A percentile compares a stretch with the other conserved stretches of the same genome.
Evolutionary conservation across 108 stramenopile genomes (phyloP).

Genomic region (Cyclostephanos tholiformis): DNA sequence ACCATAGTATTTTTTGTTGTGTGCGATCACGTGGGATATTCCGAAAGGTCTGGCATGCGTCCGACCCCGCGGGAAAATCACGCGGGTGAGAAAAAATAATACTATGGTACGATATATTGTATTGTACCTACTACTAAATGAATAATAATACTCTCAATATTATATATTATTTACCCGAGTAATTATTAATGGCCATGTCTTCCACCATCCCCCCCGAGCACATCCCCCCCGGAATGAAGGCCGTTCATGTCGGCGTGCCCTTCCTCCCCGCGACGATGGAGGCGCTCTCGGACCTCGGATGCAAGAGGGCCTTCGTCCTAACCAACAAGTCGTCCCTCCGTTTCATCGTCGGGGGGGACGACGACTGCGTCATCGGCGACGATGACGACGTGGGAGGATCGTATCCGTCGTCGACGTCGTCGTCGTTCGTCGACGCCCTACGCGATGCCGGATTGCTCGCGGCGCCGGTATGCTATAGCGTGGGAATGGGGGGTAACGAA

Average conservation of each 20-base stretch:
- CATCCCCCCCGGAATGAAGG: constrained; percentile 35
- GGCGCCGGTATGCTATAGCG: constrained; percentile 29
- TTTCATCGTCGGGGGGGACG: constrained; percentile 19
- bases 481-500: constrained; percentile 41
- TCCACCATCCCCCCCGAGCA: constrained; percentile 14
- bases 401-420: not conserved
- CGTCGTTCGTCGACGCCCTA: constrained; percentile 15
- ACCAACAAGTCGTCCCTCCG: constrained; percentile 25
- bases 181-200: no score
- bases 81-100: no score
- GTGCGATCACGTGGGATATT: no score
- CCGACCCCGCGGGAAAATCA: no score
- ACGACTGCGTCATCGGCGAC: not conserved
- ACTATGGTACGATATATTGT: no score
- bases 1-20: no score
- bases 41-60: no score
- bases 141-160: no score
- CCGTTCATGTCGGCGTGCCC: constrained; percentile 32
- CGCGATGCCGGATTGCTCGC: constrained; percentile 20
- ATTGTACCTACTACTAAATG: no score
- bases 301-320: constrained; percentile 28
- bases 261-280: constrained; percentile 22
- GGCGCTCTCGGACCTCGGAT: constrained; percentile 5
- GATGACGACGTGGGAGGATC: not conserved
- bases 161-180: no score